A percentile compares a stretch with the other conserved stretches of the same genome.
Conservation (phyloP, 306 rosid genomes). For the Inga laurina region DNA sequence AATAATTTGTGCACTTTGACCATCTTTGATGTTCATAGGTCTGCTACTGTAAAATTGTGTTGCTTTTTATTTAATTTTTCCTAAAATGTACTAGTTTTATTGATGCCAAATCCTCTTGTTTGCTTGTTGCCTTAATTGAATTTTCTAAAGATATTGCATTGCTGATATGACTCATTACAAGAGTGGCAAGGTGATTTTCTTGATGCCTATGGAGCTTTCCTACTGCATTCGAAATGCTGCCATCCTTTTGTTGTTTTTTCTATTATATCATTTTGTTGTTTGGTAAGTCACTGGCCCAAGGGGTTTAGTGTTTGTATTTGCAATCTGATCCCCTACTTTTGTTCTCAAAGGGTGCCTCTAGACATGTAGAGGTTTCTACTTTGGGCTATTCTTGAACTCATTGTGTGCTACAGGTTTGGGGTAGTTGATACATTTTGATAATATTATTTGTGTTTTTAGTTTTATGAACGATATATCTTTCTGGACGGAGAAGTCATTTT, state of each 20-base stretch:
- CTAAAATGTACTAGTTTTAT: background rate
- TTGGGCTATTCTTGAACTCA: conserved; percentile 5
- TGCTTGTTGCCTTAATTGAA: conserved; percentile 54
- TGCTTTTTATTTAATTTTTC: background rate
- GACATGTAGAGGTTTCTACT: conserved; percentile 5
- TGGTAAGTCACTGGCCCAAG: conserved; percentile 13
- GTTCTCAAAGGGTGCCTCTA: background rate
- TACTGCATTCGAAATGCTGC: background rate
- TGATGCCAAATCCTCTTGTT: conserved; percentile 21
- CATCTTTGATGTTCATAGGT: background rate
- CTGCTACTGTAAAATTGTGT: background rate
- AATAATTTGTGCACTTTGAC: background rate
- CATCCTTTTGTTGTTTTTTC: background rate
- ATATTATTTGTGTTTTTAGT: conserved; percentile 8
- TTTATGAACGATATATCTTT: background rate
- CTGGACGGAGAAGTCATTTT: background rate
- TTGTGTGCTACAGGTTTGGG: conserved; percentile 5
- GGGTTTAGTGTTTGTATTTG: background rate
- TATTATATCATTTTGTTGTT: conserved; percentile 6
- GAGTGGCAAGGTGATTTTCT: conserved; percentile 77
- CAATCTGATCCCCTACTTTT: conserved; percentile 14
- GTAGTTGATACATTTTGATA: background rate
- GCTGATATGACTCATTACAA: conserved; percentile 98
- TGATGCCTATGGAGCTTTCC: background rate
- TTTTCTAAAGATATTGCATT: conserved; percentile 78